Percentiles rank a stretch among this genome's conserved stretches.
Conservation (phyloP, 805 yeast genomes). For the Yamadazyma laniorum region DNA sequence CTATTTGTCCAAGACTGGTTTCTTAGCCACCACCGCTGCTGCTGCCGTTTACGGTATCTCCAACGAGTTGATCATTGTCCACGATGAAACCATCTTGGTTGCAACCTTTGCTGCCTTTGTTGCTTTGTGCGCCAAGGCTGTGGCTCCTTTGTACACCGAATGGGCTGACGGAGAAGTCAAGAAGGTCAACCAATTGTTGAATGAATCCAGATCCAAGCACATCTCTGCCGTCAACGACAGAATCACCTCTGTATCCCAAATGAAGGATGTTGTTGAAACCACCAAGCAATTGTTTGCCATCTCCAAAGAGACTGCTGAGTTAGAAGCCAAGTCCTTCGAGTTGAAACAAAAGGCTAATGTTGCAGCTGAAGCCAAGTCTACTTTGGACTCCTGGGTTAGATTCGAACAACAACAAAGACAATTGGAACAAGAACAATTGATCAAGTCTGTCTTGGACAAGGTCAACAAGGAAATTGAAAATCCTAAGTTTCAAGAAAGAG, state of each 20-base stretch:
- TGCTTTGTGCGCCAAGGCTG: slow-evolving; percentile 74
- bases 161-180: slow-evolving; percentile 87
- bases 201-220: slow-evolving; percentile 86
- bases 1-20: slow-evolving; percentile 86
- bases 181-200: slow-evolving; percentile 77
- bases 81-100: slow-evolving; percentile 88
- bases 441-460: slow-evolving; percentile 81
- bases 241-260: slow-evolving; percentile 81
- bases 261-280: slow-evolving; percentile 87
- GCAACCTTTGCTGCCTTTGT: slow-evolving; percentile 77
- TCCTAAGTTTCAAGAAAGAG: slow-evolving; percentile 91
- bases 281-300: slow-evolving; percentile 90
- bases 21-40: slow-evolving; percentile 91
- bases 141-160: slow-evolving; percentile 92
- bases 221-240: slow-evolving; percentile 90
- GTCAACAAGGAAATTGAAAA: slow-evolving; percentile 80
- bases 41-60: slow-evolving; percentile 93
- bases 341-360: slow-evolving; percentile 87
- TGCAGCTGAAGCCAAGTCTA: slow-evolving; percentile 88
- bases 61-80: slow-evolving; percentile 87
- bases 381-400: slow-evolving; percentile 98
- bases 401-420: slow-evolving; percentile 96
- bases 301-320: slow-evolving; percentile 93
- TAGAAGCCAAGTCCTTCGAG: slow-evolving; percentile 93
- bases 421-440: slow-evolving; percentile 89